These are phyloP conservation scores for Abortiporus biennis DNA, from an alignment of 1,284 basidiomycete species.

Conservation along the genomic window DNA sequence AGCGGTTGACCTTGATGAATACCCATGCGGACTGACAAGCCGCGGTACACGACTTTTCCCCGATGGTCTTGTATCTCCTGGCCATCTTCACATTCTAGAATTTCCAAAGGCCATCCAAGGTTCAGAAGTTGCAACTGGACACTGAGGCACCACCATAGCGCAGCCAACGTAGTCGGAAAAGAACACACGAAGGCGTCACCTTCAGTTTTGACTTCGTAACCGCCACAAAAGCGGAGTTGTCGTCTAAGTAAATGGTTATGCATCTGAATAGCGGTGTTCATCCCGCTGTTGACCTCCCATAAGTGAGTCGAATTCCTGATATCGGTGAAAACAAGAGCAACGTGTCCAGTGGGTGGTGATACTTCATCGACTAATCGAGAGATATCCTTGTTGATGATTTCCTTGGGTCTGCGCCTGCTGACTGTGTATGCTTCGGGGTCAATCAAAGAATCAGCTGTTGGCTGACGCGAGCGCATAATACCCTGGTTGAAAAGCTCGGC, in stretches of 20 bases:
- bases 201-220: slow-evolving; percentile 99
- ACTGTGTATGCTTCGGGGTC: slow-evolving; percentile 32
- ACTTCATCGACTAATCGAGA: slow-evolving; percentile 78
- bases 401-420: slow-evolving; percentile 26
- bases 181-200: slow-evolving; percentile 99
- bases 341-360: slow-evolving; percentile 80
- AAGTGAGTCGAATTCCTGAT: slow-evolving; percentile 96
- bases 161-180: slow-evolving; percentile 85
- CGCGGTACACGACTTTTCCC: slow-evolving; percentile 77
- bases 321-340: slow-evolving; percentile 97
- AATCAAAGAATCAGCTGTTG: slow-evolving; percentile 36
- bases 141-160: slow-evolving; percentile 88
- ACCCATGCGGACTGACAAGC: slow-evolving; percentile 95
- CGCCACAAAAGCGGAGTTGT: slow-evolving; percentile 86
- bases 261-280: slow-evolving; percentile 91
- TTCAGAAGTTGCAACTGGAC: slow-evolving; percentile 85
- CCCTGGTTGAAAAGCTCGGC: slow-evolving; percentile 67
- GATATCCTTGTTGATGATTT: slow-evolving; percentile 48
- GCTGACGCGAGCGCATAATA: slow-evolving; percentile 36
- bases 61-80: slow-evolving; percentile 71
- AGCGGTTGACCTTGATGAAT: slow-evolving; percentile 91
- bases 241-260: slow-evolving; percentile 89
- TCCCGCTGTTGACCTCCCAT: slow-evolving; percentile 96
- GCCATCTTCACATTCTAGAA: slow-evolving; percentile 91
- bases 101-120: slow-evolving; percentile 92